Conservation (phyloP, 2,329 filamentous ascomycete genomes). For the Aspergillus brasiliensis region DNA sequence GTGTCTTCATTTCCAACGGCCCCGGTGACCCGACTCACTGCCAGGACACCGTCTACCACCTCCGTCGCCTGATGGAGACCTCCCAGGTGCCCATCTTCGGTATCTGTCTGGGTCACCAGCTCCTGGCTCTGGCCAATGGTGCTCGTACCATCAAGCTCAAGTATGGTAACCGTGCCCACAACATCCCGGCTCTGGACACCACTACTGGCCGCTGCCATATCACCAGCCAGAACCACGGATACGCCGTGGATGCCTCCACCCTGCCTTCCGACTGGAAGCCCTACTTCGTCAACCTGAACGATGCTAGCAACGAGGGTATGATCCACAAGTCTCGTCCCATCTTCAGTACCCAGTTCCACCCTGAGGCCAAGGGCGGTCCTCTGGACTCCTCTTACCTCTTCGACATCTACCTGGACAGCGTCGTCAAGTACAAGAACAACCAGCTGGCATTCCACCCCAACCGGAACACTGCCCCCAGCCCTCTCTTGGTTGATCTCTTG, state of each 20-base stretch:
- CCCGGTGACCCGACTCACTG: slow-evolving; percentile 98
- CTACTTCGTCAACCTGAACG: slow-evolving; percentile 98
- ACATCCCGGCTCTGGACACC: slow-evolving; percentile 92
- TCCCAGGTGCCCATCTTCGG: slow-evolving; percentile 94
- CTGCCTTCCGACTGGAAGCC: slow-evolving; percentile 89
- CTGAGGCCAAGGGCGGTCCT: slow-evolving; percentile 95
- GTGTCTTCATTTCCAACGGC: slow-evolving; percentile 98
- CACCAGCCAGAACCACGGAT: slow-evolving; percentile 97
- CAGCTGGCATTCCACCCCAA: slow-evolving; percentile 69
- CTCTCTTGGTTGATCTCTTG: slow-evolving; percentile 85
- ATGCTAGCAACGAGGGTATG: slow-evolving; percentile 96
- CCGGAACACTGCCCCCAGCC: slow-evolving; percentile 84
- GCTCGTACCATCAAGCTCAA: slow-evolving; percentile 95
- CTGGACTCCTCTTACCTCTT: slow-evolving; percentile 96
- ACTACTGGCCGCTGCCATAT: slow-evolving; percentile 98
- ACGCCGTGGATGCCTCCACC: slow-evolving; percentile 84
- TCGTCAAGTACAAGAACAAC: slow-evolving; percentile 83
- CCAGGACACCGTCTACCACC: slow-evolving; percentile 89
- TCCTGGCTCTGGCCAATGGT: slow-evolving; percentile 85
- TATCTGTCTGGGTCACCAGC: slow-evolving; percentile 96
- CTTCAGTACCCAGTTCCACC: slow-evolving; percentile 98
- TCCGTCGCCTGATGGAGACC: slow-evolving; percentile 84
- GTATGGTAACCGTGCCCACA: slow-evolving; percentile 98
- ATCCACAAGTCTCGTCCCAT: slow-evolving; percentile 95
- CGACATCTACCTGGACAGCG: slow-evolving; percentile 91